Evolutionary conservation across 2,329 filamentous ascomycete species (phyloP), one percentile per base, ranked within the genome.

Genomic region (Colletotrichum eremochloae): DNA sequence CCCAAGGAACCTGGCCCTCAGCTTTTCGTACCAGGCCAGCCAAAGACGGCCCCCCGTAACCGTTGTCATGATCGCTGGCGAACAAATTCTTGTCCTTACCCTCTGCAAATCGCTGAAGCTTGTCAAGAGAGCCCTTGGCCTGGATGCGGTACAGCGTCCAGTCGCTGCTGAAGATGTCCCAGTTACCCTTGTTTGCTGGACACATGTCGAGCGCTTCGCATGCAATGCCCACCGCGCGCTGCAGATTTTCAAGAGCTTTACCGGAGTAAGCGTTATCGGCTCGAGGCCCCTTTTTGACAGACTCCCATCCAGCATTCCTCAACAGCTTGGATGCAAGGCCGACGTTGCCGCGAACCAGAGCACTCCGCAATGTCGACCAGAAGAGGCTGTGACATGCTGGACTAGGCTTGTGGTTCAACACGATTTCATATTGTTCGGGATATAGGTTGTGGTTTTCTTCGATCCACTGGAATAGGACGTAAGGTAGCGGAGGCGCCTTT

Each of bases 1-100:
- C 90, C 93, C 94, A 97, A 0, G 95, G 96, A 44, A 98, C 92
- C 76, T 92, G 91, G 78, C 94, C 97, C 77, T 95, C 93, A 2
- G 94, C 95, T 81, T 92, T 93, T 84, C 94, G 80, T 82, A 92
- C 82, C 87, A 92, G 81, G 65, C 93, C 91, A 7, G 91, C 91
- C 77, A 91, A 81, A 76, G 89, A 83, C 78, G 87, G 77, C 78
- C 86, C 76, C 77, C 86, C 79, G 77, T 84, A 76, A 48, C 79
- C 76, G 46, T 86, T 82, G 46, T 78, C 76, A 6, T 80, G 77
- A 48, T 78, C 67, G 38, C 67, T 61, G 67, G 79, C 78, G 76
- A 71, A 81, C 58, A 72, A 76, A 63, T 75, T 84, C 79, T 78
- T 87, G 79, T 91, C 89, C 68, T 89, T 88, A 52, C 93, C 94